A percentile compares a stretch with the other conserved stretches of the same genome.
Evolutionary conservation across 768 basidiomycete genomes (phyloP).

Genomic region (Boletus rufocinnamomeus): DNA sequence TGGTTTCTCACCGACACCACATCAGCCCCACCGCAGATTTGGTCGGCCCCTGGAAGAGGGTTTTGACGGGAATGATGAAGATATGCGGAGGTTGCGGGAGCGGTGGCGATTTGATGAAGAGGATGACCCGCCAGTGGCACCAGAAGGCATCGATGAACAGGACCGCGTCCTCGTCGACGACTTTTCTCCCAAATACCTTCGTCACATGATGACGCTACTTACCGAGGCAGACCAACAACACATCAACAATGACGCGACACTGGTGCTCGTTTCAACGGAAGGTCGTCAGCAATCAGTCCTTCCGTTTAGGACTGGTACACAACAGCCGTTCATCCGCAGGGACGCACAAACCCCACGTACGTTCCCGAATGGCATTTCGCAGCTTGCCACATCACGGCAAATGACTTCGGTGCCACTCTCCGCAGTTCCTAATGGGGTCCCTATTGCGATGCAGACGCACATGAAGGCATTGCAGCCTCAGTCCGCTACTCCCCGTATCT

Average conservation of each 20-base stretch:
- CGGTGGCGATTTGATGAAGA: slow-evolving; percentile 73
- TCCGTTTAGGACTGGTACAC: slow-evolving; percentile 46
- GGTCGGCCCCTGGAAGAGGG: slow-evolving; percentile 31
- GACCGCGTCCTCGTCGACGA: slow-evolving; percentile 73
- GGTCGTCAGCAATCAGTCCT: slow-evolving; percentile 52
- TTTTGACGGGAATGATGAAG: slow-evolving; percentile 38
- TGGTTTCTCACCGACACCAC: slow-evolving; percentile 20
- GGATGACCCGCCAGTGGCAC: slow-evolving; percentile 55
- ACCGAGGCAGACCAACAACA: slow-evolving; percentile 53
- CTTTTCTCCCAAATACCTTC: slow-evolving; percentile 59
- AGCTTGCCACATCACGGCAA: slow-evolving; percentile 24
- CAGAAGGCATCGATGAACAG: slow-evolving; percentile 66
- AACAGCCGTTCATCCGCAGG: slow-evolving; percentile 32
- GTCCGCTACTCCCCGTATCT: slow-evolving; percentile 52
- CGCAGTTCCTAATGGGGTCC: slow-evolving; percentile 44
- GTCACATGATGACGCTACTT: slow-evolving; percentile 56
- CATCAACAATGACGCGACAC: slow-evolving; percentile 52
- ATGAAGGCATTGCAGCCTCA: slow-evolving; percentile 63
- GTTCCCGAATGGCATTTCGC: slow-evolving; percentile 31
- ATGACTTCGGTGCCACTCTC: slow-evolving; percentile 26
- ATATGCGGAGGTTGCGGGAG: slow-evolving; percentile 48
- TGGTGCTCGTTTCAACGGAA: slow-evolving; percentile 45
- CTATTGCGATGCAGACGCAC: slow-evolving; percentile 61
- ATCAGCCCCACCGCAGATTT: slow-evolving; percentile 15
- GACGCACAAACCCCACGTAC: slow-evolving; percentile 27